Evolutionary conservation across 1,284 basidiomycete species (phyloP).

Genomic region (Leccinum subspadiceum): DNA sequence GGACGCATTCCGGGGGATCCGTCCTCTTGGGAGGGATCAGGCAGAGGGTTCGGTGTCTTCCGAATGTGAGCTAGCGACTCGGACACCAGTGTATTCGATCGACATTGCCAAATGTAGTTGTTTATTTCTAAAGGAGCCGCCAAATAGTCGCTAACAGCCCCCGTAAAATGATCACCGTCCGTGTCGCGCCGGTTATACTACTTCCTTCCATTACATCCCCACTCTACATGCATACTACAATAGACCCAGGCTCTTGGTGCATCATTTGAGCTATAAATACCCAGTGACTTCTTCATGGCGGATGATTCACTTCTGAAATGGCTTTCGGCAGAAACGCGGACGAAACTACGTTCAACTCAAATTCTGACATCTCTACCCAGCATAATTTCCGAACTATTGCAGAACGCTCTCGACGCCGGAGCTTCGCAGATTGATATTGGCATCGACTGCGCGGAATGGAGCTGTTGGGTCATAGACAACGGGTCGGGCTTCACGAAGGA

Average conservation of each 20-base stretch:
- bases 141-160: conserved; percentile 20
- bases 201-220: not conserved
- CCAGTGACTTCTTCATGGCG: conserved; percentile 16
- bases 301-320: conserved; percentile 28
- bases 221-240: not conserved
- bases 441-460: conserved; percentile 68
- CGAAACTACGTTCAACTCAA: conserved; percentile 75
- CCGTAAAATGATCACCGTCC: not conserved
- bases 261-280: conserved; percentile 2
- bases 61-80: conserved; percentile 62
- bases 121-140: conserved; percentile 23
- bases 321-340: conserved; percentile 53
- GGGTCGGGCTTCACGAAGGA: conserved; percentile 70
- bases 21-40: conserved; percentile 71
- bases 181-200: not conserved
- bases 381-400: conserved; percentile 78
- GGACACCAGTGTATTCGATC: conserved; percentile 14
- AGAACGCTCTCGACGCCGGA: conserved; percentile 79
- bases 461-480: conserved; percentile 81
- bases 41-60: conserved; percentile 83
- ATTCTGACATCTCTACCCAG: conserved; percentile 79
- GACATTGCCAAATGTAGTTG: conserved; percentile 27
- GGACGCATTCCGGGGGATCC: conserved; percentile 25
- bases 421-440: conserved; percentile 63
- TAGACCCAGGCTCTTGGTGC: not conserved